These are phyloP conservation scores for Saturnispora zaruensis DNA, from an alignment of 805 yeast species.

Conservation along the genomic window DNA sequence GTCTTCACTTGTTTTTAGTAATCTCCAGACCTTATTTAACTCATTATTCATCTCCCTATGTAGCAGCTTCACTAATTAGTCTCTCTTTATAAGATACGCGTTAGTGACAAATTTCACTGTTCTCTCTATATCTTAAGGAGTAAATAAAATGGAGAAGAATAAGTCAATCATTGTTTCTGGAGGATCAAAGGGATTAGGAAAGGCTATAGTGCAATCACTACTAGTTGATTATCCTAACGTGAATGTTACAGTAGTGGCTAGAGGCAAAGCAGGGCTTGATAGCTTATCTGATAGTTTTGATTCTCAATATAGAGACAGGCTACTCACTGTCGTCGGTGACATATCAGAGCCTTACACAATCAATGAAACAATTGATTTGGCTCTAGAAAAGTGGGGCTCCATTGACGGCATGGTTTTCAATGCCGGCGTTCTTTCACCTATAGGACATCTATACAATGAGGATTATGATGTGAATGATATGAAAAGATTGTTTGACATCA, in stretches of 20 bases:
- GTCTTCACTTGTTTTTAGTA: constrained; percentile 4
- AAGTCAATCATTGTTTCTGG: constrained; percentile 44
- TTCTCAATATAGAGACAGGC: constrained; percentile 40
- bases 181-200: constrained; percentile 76
- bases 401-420: constrained; percentile 63
- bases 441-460: constrained; percentile 38
- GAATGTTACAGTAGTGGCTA: constrained; percentile 62
- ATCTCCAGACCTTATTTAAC: constrained; percentile 7
- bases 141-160: neutral
- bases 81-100: neutral
- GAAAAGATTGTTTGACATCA: constrained; percentile 62
- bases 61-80: neutral
- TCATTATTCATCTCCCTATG: neutral
- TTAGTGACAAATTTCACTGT: neutral
- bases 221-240: constrained; percentile 29
- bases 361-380: constrained; percentile 33
- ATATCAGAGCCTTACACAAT: constrained; percentile 37
- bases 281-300: constrained; percentile 28
- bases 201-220: constrained; percentile 51
- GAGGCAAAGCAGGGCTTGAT: constrained; percentile 43
- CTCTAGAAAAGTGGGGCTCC: constrained; percentile 43
- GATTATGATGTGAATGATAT: constrained; percentile 48
- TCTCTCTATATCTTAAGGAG: neutral
- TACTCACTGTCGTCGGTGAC: constrained; percentile 51
- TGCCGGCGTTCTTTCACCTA: constrained; percentile 82